Conservation (phyloP, 163 green algal species). For the Scenedesmus sp. region DNA sequence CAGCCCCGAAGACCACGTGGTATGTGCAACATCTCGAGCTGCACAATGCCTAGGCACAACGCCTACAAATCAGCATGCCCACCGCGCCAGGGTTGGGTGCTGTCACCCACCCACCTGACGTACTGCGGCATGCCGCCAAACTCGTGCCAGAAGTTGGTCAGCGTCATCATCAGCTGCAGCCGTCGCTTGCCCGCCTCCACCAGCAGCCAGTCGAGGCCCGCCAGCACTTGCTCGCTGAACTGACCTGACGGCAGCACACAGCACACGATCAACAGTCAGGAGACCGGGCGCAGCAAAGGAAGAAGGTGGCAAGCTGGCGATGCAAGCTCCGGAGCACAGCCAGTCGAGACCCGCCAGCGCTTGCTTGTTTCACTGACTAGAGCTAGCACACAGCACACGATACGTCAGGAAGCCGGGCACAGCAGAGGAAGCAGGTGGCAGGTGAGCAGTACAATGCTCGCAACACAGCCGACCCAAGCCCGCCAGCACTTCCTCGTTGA, state of each 20-base stretch:
- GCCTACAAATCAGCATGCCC: not conserved
- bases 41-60: no score
- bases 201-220: slow-evolving; percentile 72
- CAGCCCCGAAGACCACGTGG: no score
- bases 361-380: slow-evolving; percentile 27
- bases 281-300: no score
- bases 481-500: no score
- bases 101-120: slow-evolving; percentile 50
- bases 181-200: slow-evolving; percentile 24
- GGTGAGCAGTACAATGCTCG: no score
- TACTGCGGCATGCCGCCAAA: slow-evolving; percentile 77
- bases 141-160: slow-evolving; percentile 86
- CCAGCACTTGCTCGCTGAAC: not conserved
- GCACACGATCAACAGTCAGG: no score
- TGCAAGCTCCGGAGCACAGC: slow-evolving; percentile 48
- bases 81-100: no score
- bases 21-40: no score
- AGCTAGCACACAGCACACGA: not conserved
- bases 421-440: no score
- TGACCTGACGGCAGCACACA: not conserved
- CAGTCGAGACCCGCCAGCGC: slow-evolving; percentile 68
- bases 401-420: no score
- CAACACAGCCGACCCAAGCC: not conserved
- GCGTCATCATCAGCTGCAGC: slow-evolving; percentile 72
- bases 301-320: not conserved